phyloP scores from a whole-genome alignment of 495 filamentous ascomycete genomes.

The Parathielavia appendiculata region DNA sequence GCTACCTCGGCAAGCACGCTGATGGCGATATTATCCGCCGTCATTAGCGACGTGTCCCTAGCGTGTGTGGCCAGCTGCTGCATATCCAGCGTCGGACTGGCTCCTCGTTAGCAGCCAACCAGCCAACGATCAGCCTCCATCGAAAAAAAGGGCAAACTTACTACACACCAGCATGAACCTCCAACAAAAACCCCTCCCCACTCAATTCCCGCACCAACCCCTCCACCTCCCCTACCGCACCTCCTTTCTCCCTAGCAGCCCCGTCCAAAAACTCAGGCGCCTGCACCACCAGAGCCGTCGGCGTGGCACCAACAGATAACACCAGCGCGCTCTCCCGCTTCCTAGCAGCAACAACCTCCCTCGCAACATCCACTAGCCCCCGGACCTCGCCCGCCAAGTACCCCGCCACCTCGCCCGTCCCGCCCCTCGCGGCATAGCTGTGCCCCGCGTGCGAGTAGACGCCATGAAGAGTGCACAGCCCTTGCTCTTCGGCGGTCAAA shows the following conservation, averaged over 20 bases:
- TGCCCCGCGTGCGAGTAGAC: constrained; percentile 78
- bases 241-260: neutral
- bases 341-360: constrained; percentile 20
- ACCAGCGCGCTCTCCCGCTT: constrained; percentile 39
- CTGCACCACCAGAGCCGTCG: constrained; percentile 61
- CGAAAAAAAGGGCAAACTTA: constrained; percentile 13
- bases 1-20: constrained; percentile 66
- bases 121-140: neutral
- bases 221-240: constrained; percentile 8
- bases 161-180: constrained; percentile 38
- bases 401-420: constrained; percentile 42
- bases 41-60: constrained; percentile 33
- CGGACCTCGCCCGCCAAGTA: constrained; percentile 58
- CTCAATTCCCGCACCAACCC: constrained; percentile 15
- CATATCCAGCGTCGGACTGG: constrained; percentile 65
- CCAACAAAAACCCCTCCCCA: constrained; percentile 21
- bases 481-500: constrained; percentile 36
- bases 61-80: constrained; percentile 77
- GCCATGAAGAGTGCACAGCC: constrained; percentile 51
- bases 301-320: constrained; percentile 76
- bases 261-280: constrained; percentile 25
- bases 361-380: constrained; percentile 48
- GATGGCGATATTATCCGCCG: constrained; percentile 57
- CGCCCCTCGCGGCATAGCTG: constrained; percentile 51
- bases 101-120: constrained; percentile 41